Evolutionary conservation across 2,329 filamentous ascomycete genomes (phyloP).

Genomic region (Colletotrichum zoysiae): DNA sequence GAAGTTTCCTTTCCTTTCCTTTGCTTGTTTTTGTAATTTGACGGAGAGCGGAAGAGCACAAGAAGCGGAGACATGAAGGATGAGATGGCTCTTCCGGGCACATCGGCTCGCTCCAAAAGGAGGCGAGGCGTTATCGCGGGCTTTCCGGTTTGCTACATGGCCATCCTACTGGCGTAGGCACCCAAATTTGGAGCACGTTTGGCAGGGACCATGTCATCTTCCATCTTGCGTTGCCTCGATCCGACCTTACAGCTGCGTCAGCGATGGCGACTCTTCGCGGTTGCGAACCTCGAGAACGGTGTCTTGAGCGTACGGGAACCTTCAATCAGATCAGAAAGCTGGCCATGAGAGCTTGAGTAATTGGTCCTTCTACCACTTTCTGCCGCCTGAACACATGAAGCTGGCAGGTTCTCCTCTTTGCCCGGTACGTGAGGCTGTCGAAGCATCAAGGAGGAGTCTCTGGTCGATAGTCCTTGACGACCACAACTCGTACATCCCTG

Average conservation of each 20-base stretch:
- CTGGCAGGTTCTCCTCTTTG: neutral
- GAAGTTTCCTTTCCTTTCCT: no score
- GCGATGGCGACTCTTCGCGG: neutral
- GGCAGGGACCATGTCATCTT: no score
- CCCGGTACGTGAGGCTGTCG: no score
- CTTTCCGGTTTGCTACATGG: neutral
- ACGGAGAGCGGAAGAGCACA: no score
- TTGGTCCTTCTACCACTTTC: neutral
- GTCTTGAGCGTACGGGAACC: neutral
- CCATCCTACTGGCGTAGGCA: neutral
- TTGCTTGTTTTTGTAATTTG: neutral
- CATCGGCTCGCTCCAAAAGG: neutral
- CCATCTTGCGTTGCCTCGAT: neutral
- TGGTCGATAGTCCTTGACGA: no score
- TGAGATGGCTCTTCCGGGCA: neutral
- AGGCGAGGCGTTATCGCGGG: neutral
- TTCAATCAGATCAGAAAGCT: neutral
- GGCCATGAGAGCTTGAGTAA: neutral
- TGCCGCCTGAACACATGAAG: neutral
- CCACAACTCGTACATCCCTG: neutral
- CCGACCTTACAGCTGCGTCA: neutral
- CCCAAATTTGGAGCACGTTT: neutral
- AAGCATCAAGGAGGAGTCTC: neutral
- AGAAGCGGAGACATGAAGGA: neutral
- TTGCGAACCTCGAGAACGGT: neutral